Percentiles rank a stretch among this genome's conserved stretches.
These are phyloP conservation scores for Leccinum pellstonianum DNA, from an alignment of 768 basidiomycete genomes.

Conservation along the genomic window DNA sequence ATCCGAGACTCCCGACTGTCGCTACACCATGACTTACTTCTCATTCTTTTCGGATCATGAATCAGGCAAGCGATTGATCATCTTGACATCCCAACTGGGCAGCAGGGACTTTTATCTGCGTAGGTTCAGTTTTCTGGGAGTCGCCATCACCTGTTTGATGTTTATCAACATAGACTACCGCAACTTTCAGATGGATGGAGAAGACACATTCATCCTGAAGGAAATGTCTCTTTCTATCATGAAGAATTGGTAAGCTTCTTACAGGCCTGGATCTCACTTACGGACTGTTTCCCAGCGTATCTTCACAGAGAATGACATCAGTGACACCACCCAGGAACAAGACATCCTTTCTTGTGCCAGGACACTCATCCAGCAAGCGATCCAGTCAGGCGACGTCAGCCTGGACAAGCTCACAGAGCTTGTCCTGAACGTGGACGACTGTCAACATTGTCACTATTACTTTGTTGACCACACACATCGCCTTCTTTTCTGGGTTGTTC, in stretches of 20 bases:
- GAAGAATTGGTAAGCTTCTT: constrained; percentile 9
- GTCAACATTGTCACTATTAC: constrained; percentile 11
- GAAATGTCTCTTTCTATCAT: constrained; percentile 14
- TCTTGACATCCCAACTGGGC: constrained; percentile 10
- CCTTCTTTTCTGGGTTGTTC: constrained; percentile 20
- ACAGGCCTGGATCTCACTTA: background rate
- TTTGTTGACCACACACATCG: constrained; percentile 18
- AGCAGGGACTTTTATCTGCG: constrained; percentile 6
- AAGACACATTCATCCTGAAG: constrained; percentile 16
- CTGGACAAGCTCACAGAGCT: constrained; percentile 13
- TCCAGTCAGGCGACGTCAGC: background rate
- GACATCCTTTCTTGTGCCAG: constrained; percentile 5
- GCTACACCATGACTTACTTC: background rate
- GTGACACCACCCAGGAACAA: background rate
- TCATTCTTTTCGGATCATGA: background rate
- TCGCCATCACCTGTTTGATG: background rate
- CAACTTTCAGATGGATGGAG: constrained; percentile 4
- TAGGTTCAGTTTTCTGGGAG: background rate
- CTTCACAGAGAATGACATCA: constrained; percentile 15
- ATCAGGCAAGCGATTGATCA: background rate
- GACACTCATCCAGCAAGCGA: constrained; percentile 9
- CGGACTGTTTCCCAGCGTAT: constrained; percentile 10
- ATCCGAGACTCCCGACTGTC: background rate
- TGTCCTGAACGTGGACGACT: constrained; percentile 11
- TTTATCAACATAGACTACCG: constrained; percentile 1